Conservation (phyloP, 2,329 filamentous ascomycete genomes). For the Calycina herbarum region DNA sequence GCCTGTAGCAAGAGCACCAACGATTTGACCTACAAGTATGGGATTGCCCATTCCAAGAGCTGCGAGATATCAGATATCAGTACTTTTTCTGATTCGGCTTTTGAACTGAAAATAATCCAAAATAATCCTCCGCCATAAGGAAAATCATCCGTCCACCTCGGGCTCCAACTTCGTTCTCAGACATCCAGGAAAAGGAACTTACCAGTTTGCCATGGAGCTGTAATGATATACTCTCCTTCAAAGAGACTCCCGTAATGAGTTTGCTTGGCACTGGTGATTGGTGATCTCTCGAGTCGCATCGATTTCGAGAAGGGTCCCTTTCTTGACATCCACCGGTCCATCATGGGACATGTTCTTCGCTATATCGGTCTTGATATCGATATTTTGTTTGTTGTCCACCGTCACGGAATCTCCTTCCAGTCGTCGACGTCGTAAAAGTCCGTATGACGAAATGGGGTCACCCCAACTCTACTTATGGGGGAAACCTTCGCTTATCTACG, state of each 20-base stretch:
- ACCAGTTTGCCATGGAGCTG: constrained; percentile 32
- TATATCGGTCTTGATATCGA: constrained; percentile 6
- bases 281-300: constrained; percentile 25
- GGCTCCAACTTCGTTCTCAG: not conserved
- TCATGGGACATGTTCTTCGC: not conserved
- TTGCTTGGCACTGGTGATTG: constrained; percentile 26
- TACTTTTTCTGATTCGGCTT: not conserved
- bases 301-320: constrained; percentile 27
- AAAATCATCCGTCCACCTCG: not conserved
- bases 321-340: constrained; percentile 16
- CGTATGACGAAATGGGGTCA: not conserved
- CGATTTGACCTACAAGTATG: constrained; percentile 25
- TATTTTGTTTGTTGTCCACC: constrained; percentile 3
- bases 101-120: not conserved
- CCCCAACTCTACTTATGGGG: not conserved
- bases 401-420: not conserved
- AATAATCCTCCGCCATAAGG: not conserved
- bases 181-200: not conserved
- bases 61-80: not conserved
- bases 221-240: constrained; percentile 27
- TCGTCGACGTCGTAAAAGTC: constrained; percentile 2
- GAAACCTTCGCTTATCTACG: not conserved
- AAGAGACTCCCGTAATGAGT: constrained; percentile 23
- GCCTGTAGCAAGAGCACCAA: constrained; percentile 50
- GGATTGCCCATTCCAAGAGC: constrained; percentile 30